Base-by-base conservation (phyloP, 148 eudicot species). In the Rhododendron griersonianum region DNA sequence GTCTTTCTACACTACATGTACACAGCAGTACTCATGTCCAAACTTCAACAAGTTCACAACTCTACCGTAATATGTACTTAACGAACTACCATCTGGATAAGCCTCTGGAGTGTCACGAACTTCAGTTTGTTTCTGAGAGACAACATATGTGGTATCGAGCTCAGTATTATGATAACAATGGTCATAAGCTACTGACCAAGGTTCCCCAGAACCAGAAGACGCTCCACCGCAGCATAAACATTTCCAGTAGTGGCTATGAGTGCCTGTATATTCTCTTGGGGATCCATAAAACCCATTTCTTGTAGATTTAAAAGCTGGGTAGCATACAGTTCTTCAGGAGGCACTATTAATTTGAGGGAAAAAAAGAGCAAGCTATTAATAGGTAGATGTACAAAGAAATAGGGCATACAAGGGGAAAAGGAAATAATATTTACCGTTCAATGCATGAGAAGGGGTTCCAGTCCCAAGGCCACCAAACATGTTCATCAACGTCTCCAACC, bases 251-350 rank as follows among this genome's bases (percentile, higher is more conserved):
- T 92, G n/a, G 98, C 98, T 76, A 89, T 88, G 80, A 97, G 91
- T 11, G 96, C 99, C 84, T 91, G 87, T 65, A 97, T 93, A 61
- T 97, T 97, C 92, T 93, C 98, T 86, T 88, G 92, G 28, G 95
- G 85, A 63, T 97, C 96, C 25, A 92, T 91, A 87, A 97, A 97
- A 5, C 99, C 99, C 99, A 95, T 95, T 87, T 97, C 99, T 88
- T 92, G 98, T 35, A 97, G 93, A 88, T 93, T 95, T 7, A 93
- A 85, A 15, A 97, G 92, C 84, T 97, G 99, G 50, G 91, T 88
- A 18, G 99, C 99, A 91, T 94, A 97, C 1, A 90, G 92, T 87
- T 97, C 98, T 87, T 97, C 99, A 0, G 98, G 95, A 15, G 98
- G 98, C 67, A 93, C 99, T 94, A 80, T 86, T 88, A 67, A 75